These are phyloP conservation scores for Ganoderma boninense DNA, from an alignment of 1,284 basidiomycete genomes.

Conservation along the genomic window DNA sequence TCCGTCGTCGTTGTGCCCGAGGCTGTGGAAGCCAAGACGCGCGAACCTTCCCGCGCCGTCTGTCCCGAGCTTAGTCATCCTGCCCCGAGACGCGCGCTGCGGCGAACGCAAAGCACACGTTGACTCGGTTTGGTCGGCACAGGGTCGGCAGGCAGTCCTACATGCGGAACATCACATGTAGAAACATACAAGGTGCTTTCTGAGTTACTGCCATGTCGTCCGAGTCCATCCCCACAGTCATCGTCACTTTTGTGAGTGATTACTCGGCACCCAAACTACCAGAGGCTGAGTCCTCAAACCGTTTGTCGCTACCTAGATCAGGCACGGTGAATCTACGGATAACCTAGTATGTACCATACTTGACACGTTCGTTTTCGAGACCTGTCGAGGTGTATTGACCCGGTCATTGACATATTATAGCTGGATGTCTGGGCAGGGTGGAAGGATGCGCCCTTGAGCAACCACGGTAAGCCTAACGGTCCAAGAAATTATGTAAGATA, in stretches of 20 bases:
- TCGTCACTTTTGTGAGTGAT: slow-evolving; percentile 40
- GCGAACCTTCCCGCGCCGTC: slow-evolving; percentile 11
- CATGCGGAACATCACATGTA: not conserved
- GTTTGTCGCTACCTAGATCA: slow-evolving; percentile 45
- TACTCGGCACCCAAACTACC: no score
- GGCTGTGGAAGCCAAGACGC: slow-evolving; percentile 19
- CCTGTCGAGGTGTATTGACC: no score
- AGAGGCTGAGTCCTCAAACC: not conserved
- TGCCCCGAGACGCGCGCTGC: not conserved
- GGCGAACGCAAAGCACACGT: not conserved
- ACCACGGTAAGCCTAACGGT: slow-evolving; percentile 67
- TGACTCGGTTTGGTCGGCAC: not conserved
- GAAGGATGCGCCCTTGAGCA: slow-evolving; percentile 83
- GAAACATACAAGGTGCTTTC: not conserved
- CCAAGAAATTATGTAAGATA: not conserved
- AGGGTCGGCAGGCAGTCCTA: no score
- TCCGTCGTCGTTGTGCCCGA: not conserved
- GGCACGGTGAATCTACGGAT: slow-evolving; percentile 85
- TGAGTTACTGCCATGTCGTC: slow-evolving; percentile 20
- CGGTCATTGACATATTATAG: slow-evolving; percentile 39
- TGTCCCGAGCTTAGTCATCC: slow-evolving; percentile 15
- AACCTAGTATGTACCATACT: slow-evolving; percentile 58
- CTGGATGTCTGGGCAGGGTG: slow-evolving; percentile 82
- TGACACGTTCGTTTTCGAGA: not conserved
- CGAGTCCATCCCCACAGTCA: slow-evolving; percentile 29